Evolutionary conservation across 805 yeast species (phyloP), one percentile per base, ranked within the genome.

Genomic region (Pichia phayaonensis): DNA sequence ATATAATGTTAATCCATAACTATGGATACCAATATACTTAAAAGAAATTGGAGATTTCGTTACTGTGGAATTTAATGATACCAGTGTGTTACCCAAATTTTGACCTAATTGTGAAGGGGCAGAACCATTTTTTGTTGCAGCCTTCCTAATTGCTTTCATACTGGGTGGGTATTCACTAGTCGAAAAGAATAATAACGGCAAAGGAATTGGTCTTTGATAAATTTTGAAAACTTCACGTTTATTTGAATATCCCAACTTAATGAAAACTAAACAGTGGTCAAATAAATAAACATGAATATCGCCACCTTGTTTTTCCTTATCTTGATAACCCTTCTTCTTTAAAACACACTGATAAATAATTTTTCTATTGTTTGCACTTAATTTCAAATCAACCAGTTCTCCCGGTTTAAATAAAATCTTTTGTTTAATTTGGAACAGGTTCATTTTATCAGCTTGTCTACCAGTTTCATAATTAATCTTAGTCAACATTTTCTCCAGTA

Each of bases 191-290:
- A 89, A 68, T 48, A 89, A 71, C 15, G 90, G 94, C 41, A 89
- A 70, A 38, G 90, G 94, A 31, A 88, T 83, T 4, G 96, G 96
- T 59, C 90, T 77, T 61, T 92, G 94, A 66, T 85, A 87, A 15
- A 92, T 98, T 60, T 90, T 85, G 60, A 86, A 85, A 54, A 87
- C 95, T 61, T 92, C 97, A 61, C 96, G 79, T 67, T 90, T 90
- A 64, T 87, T 90, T 48, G 86, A 89, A 16, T 85, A 74, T 65
- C 92, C 95, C 48, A 85, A 84, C 61, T 92, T 84, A 21, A 89
- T 90, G 64, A 94, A 84, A 49, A 94, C 69, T 24, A 94, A 64
- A 45, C 92, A 88, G 66, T 94, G 94, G 63, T 94, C 99, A 60
- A 94, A 80, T 42, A 94, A 63, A 62, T 90, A 92, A 39, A 86